A percentile compares a stretch with the other conserved stretches of the same genome.
phyloP scores from a whole-genome alignment of 768 basidiomycete genomes.

The Chalciporus pseudorubinellus region DNA sequence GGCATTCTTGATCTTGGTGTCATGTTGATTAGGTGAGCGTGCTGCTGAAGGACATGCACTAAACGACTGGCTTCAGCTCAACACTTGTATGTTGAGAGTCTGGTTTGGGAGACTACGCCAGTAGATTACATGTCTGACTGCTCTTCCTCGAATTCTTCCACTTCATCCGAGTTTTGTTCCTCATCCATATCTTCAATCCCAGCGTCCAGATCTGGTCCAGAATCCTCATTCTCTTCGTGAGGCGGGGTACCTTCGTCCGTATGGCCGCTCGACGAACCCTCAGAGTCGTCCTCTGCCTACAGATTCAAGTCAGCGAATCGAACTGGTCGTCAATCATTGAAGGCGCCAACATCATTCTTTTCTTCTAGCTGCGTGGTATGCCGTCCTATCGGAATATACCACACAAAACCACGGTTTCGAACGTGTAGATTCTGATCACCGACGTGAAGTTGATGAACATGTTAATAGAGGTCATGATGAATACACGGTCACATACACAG shows the following conservation, averaged over 20 bases:
- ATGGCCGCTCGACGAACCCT: constrained; percentile 32
- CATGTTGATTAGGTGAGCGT: too few relatives aligned
- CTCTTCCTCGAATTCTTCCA: constrained; percentile 52
- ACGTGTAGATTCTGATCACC: constrained; percentile 52
- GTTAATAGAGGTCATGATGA: not conserved
- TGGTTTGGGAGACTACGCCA: too few relatives aligned
- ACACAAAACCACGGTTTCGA: constrained; percentile 63
- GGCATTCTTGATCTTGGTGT: too few relatives aligned
- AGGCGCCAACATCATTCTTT: constrained; percentile 71
- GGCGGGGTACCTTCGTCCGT: constrained; percentile 31
- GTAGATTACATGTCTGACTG: constrained; percentile 22
- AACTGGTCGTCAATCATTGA: not conserved
- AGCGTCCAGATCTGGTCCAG: constrained; percentile 37
- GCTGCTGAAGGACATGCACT: too few relatives aligned
- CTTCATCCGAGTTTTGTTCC: constrained; percentile 40
- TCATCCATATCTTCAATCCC: constrained; percentile 43
- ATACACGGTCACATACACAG: constrained; percentile 42
- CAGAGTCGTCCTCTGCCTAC: constrained; percentile 38
- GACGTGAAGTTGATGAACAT: not conserved
- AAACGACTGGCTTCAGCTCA: too few relatives aligned
- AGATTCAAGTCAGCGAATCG: not conserved
- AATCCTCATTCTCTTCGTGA: constrained; percentile 41
- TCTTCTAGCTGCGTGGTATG: constrained; percentile 75
- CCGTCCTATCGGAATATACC: constrained; percentile 72
- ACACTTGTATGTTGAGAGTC: too few relatives aligned